Conservation (phyloP, 495 filamentous ascomycete species). For the Pyrenopolyporus hunteri region DNA sequence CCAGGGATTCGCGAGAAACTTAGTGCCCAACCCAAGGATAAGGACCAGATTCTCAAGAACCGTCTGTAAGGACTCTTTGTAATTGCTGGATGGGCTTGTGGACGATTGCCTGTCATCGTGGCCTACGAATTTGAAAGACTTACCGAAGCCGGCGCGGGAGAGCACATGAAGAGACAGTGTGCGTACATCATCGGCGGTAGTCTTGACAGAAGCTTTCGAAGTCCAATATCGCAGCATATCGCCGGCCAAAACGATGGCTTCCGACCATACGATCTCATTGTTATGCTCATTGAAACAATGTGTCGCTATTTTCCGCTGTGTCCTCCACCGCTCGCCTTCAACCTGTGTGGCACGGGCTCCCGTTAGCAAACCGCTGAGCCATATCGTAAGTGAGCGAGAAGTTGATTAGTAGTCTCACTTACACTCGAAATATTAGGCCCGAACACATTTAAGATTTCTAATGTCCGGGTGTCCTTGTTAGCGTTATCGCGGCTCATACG, state of each 20-base stretch:
- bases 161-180: slow-evolving; percentile 56
- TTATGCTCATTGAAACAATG: slow-evolving; percentile 57
- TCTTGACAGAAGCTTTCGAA: slow-evolving; percentile 25
- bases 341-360: not conserved
- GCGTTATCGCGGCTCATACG: not conserved
- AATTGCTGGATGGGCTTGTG: slow-evolving; percentile 29
- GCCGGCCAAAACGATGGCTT: slow-evolving; percentile 52
- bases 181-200: slow-evolving; percentile 48
- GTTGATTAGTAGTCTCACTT: not conserved
- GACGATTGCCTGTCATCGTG: slow-evolving; percentile 22
- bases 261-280: slow-evolving; percentile 55
- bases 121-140: slow-evolving; percentile 45
- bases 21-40: slow-evolving; percentile 39
- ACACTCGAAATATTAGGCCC: slow-evolving; percentile 8
- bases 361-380: not conserved
- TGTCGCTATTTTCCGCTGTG: slow-evolving; percentile 52
- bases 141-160: slow-evolving; percentile 51
- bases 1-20: too few relatives aligned
- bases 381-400: not conserved
- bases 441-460: slow-evolving; percentile 4
- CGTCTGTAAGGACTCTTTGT: slow-evolving; percentile 42
- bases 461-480: not conserved
- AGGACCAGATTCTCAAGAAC: slow-evolving; percentile 45
- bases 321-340: slow-evolving; percentile 53
- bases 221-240: slow-evolving; percentile 56